phyloP scores from a whole-genome alignment of 306 rosid species.

The Prinsepia uniflora region DNA sequence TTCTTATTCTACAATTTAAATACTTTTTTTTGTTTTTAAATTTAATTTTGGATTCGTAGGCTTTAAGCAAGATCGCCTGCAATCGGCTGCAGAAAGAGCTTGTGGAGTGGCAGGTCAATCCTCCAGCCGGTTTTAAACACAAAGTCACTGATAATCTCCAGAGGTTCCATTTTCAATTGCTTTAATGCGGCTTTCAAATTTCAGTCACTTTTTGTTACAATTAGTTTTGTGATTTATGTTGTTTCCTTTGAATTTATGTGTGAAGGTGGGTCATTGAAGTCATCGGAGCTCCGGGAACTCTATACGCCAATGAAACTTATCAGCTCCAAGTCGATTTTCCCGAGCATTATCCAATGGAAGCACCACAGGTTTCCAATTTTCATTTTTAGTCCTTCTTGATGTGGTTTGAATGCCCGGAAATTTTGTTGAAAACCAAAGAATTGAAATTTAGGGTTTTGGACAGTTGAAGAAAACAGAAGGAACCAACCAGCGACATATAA shows the following conservation, averaged over 20 bases:
- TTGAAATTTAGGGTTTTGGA: not conserved
- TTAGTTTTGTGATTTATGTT: not conserved
- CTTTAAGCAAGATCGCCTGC: slow-evolving; percentile 89
- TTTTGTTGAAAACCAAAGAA: not conserved
- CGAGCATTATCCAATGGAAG: slow-evolving; percentile 96
- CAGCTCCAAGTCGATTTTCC: slow-evolving; percentile 97
- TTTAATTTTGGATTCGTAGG: slow-evolving; percentile 27
- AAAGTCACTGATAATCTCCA: slow-evolving; percentile 87
- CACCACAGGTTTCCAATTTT: slow-evolving; percentile 67
- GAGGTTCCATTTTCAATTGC: slow-evolving; percentile 38
- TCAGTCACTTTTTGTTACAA: not conserved
- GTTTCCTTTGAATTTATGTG: slow-evolving; percentile 3
- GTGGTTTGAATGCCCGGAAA: not conserved
- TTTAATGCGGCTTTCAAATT: not conserved
- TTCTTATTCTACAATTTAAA: not conserved
- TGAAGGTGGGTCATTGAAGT: slow-evolving; percentile 89
- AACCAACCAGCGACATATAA: no score
- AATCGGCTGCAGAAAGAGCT: slow-evolving; percentile 93
- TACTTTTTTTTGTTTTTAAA: not conserved
- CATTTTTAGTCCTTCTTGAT: not conserved
- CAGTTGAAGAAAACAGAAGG: not conserved
- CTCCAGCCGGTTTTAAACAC: slow-evolving; percentile 83
- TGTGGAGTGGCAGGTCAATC: slow-evolving; percentile 92
- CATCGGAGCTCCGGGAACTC: slow-evolving; percentile 84
- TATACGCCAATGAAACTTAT: slow-evolving; percentile 72